phyloP scores from a whole-genome alignment of 2,329 filamentous ascomycete species.

The Botrytis fabae region DNA sequence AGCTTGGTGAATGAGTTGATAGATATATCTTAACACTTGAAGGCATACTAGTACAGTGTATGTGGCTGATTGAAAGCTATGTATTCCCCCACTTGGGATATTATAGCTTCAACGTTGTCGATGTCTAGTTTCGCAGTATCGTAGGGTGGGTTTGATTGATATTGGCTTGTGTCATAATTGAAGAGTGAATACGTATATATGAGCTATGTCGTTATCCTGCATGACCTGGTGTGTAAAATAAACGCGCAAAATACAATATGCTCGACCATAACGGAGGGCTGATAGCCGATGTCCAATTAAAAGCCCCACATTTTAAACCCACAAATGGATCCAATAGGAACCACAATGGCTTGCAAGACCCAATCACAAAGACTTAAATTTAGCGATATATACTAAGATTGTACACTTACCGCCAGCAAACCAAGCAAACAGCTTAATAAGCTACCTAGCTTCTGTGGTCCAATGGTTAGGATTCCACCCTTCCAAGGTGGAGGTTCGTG shows the following conservation, averaged over 20 bases:
- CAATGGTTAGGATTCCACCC: constrained; percentile 4
- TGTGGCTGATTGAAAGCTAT: neutral
- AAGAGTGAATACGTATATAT: neutral
- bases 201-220: neutral
- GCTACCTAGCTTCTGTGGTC: neutral
- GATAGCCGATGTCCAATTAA: neutral
- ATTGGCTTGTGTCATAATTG: neutral
- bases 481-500: constrained; percentile 1
- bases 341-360: neutral
- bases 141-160: neutral
- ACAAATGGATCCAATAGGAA: neutral
- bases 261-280: neutral
- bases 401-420: accelerated
- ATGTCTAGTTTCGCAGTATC: neutral
- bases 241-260: neutral
- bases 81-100: neutral
- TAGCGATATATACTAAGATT: accelerated
- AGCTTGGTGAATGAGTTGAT: neutral
- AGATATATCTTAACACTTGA: neutral
- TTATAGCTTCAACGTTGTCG: neutral
- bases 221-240: neutral
- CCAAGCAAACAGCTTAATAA: neutral
- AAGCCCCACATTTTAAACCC: neutral
- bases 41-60: neutral
- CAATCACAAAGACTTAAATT: neutral